phyloP scores from a whole-genome alignment of 306 rosid species.

The Prunus kanzakura region DNA sequence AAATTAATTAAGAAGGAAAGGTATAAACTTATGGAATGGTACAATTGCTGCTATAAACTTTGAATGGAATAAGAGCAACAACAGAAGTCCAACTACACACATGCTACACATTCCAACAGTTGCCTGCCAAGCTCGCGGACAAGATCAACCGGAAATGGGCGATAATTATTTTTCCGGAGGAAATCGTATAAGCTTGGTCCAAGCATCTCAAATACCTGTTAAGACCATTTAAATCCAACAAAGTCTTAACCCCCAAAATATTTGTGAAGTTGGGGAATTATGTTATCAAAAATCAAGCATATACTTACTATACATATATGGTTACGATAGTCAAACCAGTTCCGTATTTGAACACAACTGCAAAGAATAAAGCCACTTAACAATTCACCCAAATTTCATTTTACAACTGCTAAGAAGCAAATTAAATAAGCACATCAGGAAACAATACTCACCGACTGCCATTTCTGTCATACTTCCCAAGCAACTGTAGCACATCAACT shows the following conservation, averaged over 20 bases:
- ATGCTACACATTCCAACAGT: conserved; percentile 94
- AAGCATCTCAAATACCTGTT: conserved; percentile 98
- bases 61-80: conserved; percentile 6
- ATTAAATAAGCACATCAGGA: neutral
- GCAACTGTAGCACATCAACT: conserved; percentile 75
- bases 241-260: conserved; percentile 26
- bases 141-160: conserved; percentile 92
- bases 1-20: neutral
- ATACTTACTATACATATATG: conserved; percentile 86
- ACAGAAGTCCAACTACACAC: conserved; percentile 63
- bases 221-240: conserved; percentile 68
- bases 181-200: conserved; percentile 95
- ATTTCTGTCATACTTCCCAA: conserved; percentile 68
- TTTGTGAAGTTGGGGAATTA: conserved; percentile 28
- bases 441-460: conserved; percentile 61
- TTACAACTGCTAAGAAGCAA: conserved; percentile 16
- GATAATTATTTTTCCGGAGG: conserved; percentile 93
- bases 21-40: neutral
- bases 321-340: conserved; percentile 99
- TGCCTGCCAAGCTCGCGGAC: conserved; percentile 96
- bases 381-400: conserved; percentile 29
- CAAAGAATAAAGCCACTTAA: conserved; percentile 76
- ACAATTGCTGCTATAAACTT: conserved; percentile 6
- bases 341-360: conserved; percentile 96
- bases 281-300: conserved; percentile 35